Base-by-base conservation (phyloP, 2,329 filamentous ascomycete genomes). In the Endocalyx cinctus region DNA sequence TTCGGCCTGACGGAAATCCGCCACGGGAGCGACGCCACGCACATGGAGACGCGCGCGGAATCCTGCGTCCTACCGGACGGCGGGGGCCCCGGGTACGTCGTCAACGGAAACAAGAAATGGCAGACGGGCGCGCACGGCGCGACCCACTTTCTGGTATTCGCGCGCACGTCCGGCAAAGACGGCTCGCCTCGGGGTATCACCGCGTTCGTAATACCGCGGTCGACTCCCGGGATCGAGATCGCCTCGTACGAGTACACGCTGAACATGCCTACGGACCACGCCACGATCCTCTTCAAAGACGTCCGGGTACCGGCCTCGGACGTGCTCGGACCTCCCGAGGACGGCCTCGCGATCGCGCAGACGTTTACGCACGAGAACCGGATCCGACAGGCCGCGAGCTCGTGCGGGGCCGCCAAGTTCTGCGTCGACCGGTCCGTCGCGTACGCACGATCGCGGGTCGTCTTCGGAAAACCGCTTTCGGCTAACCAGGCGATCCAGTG, bases 181-280 rank as follows among this genome's bases (percentile, higher is more conserved):
- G 77, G 77, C 1, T 64, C 69, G 5, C 60, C 70, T 0, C 63
- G 60, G 34, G 77, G 77, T 0, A 79, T 81, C 26, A 77, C 73
- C 2, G 77, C 75, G 32, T 80, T 81, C 45, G 62, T 80, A 17
- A 69, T 79, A 1, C 75, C 76, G 2, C 55, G 60, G 19, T 57
- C 69, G 2, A 68, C 73, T 0, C 62, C 64, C 1, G 77, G 77
- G 0, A 45, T 80, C 12, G 61, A 64, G 15, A 66, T 78, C 6
- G 64, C 70, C 28, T 75, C 70, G 23, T 81, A 77, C 43, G 70
- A 81, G 54, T 81, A 75, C 73, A 81, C 76, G 2, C 66, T 80
- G 33, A 81, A 81, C 46, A 82, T 81, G 76, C 76, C 76, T 0
- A 80, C 77, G 5, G 77, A 82, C 50, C 77, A 81, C 48, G 77